These are phyloP conservation scores for Filosporella fistucella DNA, from an alignment of 495 filamentous ascomycete genomes.

Conservation along the genomic window DNA sequence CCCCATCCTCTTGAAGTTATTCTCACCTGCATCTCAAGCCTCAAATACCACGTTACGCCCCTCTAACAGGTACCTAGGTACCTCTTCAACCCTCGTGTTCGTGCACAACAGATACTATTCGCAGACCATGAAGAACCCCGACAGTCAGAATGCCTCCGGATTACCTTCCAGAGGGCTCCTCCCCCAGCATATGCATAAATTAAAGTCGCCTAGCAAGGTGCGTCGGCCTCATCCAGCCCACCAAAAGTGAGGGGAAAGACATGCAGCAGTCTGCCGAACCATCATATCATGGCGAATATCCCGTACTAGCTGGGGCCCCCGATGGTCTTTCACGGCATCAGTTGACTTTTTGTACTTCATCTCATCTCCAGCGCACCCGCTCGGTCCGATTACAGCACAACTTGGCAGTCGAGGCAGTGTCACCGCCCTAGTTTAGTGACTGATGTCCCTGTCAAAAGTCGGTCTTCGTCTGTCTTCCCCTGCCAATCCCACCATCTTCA, in stretches of 20 bases:
- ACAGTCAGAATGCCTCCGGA: neutral
- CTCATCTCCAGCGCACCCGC: neutral
- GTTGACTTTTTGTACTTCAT: constrained; percentile 2
- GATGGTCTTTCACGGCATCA: no score
- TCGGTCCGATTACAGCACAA: constrained; percentile 1
- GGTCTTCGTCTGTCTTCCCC: constrained; percentile 1
- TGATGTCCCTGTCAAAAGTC: neutral
- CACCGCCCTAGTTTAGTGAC: neutral
- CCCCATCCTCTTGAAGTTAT: neutral
- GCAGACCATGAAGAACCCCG: neutral
- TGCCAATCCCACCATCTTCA: neutral
- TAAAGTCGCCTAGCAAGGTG: no score
- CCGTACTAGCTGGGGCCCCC: no score
- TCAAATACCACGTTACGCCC: neutral
- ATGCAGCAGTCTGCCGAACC: neutral
- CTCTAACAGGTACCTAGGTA: neutral
- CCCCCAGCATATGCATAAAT: neutral
- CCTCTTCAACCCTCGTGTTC: neutral
- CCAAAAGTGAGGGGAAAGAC: neutral
- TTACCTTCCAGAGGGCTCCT: no score
- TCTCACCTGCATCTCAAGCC: neutral
- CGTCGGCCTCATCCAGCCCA: no score
- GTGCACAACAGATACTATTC: neutral
- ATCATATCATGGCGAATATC: no score
- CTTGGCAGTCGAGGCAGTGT: neutral